Base-by-base conservation (phyloP, 495 filamentous ascomycete genomes). In the Penicilliopsis zonata region DNA sequence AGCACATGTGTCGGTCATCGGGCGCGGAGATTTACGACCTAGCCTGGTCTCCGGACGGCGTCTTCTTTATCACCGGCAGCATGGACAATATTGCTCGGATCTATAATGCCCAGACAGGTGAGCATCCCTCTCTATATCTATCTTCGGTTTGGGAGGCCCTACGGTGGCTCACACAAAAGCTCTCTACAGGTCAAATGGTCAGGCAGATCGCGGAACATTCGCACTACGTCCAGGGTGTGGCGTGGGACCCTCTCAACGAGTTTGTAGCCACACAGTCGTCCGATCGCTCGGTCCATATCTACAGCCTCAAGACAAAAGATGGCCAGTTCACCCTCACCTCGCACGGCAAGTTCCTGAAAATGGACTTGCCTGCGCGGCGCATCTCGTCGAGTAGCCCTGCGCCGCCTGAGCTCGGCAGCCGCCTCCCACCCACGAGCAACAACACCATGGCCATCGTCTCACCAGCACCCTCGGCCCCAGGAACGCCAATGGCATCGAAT, bases 51-150 rank as follows among this genome's bases (percentile, higher is more conserved):
- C 90, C 90, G 7, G 90, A 99, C 61, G 88, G 83, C 14, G 68
- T 82, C 18, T 94, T 87, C 60, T 93, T 96, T 61, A 94, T 99
- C 40, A 94, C 87, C 13, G 90, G 90, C 4, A 96, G 92, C 55
- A 96, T 95, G 87, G 90, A 99, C 57, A 99, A 99, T 54, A 76
- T 96, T 48, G 87, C 92, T 29, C 69, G 90, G 26, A 95, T 99
- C 38, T 96, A 94, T 66, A 93, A 94, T 56, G 86, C 88, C 31
- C 78, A 83, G 36, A 93, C 80, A 38, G 90, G 90, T 93, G 58
- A 23, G 72, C 59, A n/a, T n/a, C n/a, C n/a, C n/a, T n/a, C n/a
- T n/a, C n/a, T n/a, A n/a, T n/a, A n/a, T n/a, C n/a, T n/a, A n/a
- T n/a, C n/a, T n/a, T n/a, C 22, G 13, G 28, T 19, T 15, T 7